phyloP scores from a whole-genome alignment of 768 basidiomycete species.

The Termitomyces sp. region DNA sequence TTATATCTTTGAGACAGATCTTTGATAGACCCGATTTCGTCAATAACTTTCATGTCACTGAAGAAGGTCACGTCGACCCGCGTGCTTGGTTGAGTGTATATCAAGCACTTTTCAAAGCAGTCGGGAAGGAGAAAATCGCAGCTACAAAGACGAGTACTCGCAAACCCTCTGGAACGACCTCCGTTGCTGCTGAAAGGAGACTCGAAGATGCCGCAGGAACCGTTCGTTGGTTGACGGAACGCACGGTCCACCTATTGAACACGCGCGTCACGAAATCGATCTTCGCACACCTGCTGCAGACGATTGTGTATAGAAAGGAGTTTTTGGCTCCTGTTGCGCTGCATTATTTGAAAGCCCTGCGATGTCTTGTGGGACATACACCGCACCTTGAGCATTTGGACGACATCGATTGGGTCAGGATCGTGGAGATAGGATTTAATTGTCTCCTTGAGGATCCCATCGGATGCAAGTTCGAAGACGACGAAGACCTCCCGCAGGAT shows the following conservation, averaged over 20 bases:
- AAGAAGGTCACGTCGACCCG: conserved; percentile 26
- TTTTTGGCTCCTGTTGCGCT: conserved; percentile 63
- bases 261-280: conserved; percentile 49
- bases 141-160: conserved; percentile 36
- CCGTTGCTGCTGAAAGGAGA: conserved; percentile 46
- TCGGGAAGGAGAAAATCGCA: conserved; percentile 55
- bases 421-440: conserved; percentile 73
- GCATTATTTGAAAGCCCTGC: conserved; percentile 78
- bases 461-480: conserved; percentile 24
- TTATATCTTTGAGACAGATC: conserved; percentile 40
- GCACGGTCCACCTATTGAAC: conserved; percentile 49
- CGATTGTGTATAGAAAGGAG: conserved; percentile 45
- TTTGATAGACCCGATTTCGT: conserved; percentile 48
- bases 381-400: conserved; percentile 80
- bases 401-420: conserved; percentile 54
- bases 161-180: conserved; percentile 26
- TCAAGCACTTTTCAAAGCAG: conserved; percentile 64
- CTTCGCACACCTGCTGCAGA: conserved; percentile 58
- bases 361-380: conserved; percentile 51
- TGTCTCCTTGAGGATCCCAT: conserved; percentile 61
- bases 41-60: conserved; percentile 34
- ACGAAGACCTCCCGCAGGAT: conserved; percentile 21
- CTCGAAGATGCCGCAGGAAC: conserved; percentile 61
- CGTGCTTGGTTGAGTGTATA: conserved; percentile 60
- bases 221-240: conserved; percentile 71